These are phyloP conservation scores for Leishmania tropica DNA, from an alignment of 208 protist genomes.

Conservation along the genomic window DNA sequence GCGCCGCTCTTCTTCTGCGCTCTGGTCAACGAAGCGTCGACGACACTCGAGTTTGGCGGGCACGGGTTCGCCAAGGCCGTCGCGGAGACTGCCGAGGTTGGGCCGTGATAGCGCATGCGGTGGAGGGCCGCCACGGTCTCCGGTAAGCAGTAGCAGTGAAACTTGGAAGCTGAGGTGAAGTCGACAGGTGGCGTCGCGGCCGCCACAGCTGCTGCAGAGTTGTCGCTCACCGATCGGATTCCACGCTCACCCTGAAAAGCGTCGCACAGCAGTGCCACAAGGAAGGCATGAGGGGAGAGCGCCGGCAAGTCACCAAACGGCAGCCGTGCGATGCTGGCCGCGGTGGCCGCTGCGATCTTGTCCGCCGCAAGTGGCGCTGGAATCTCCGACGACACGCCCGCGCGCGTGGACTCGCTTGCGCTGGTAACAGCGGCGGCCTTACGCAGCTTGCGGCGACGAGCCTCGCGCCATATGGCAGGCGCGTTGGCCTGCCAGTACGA, in stretches of 20 bases:
- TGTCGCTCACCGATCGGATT: background rate
- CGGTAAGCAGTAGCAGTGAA: slow-evolving; percentile 32
- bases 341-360: background rate
- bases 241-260: slow-evolving; percentile 19
- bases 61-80: background rate
- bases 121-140: slow-evolving; percentile 30
- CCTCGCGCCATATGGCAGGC: slow-evolving; percentile 20
- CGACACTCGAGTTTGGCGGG: background rate
- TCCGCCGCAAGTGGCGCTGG: background rate
- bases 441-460: slow-evolving; percentile 24
- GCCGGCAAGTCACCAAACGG: slow-evolving; percentile 25
- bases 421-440: background rate
- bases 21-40: background rate
- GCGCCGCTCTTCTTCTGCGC: background rate
- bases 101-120: slow-evolving; percentile 20
- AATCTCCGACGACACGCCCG: background rate
- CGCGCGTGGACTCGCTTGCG: background rate
- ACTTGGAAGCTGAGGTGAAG: background rate
- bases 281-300: slow-evolving; percentile 11
- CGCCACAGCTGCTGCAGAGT: background rate
- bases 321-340: slow-evolving; percentile 26
- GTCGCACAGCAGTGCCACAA: slow-evolving; percentile 17
- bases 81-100: background rate
- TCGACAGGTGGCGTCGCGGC: background rate
- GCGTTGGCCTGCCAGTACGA: slow-evolving; percentile 43